Evolutionary conservation across 2,329 filamentous ascomycete species (phyloP).

Genomic region (Colletotrichum coccodes): DNA sequence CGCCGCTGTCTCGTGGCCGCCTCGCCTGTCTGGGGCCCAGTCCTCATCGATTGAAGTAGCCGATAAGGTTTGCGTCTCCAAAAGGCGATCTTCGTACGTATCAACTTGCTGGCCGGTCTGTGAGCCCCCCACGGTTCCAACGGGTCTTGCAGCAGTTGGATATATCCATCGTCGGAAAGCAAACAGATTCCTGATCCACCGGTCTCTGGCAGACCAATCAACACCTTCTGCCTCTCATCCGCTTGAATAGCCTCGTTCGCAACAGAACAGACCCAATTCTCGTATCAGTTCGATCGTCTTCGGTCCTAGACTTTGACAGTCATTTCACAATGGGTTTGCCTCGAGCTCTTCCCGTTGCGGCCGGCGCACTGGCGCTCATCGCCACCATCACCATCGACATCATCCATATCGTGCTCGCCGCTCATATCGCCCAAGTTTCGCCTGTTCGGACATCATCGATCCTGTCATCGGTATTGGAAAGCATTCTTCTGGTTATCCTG

Average conservation of each 20-base stretch:
- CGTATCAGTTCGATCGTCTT: background rate
- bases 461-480: slow-evolving; percentile 50
- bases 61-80: background rate
- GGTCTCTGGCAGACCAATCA: slow-evolving; percentile 32
- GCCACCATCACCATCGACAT: slow-evolving; percentile 51
- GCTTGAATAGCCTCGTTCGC: background rate
- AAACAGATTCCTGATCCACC: slow-evolving; percentile 4
- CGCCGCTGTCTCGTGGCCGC: background rate
- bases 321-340: slow-evolving; percentile 45
- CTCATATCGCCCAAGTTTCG: slow-evolving; percentile 41
- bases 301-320: slow-evolving; percentile 22
- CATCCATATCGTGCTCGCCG: slow-evolving; percentile 52
- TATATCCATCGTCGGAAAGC: slow-evolving; percentile 10
- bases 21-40: slow-evolving; percentile 9
- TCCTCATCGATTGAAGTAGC: slow-evolving; percentile 17
- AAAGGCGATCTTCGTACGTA: background rate
- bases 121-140: background rate
- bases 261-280: background rate
- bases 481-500: slow-evolving; percentile 47
- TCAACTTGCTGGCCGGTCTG: slow-evolving; percentile 2
- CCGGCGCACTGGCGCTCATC: slow-evolving; percentile 49
- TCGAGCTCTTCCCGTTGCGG: slow-evolving; percentile 44
- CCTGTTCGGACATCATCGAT: slow-evolving; percentile 48
- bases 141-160: background rate
- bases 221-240: background rate